Evolutionary conservation across 192 early-diverging fungal species (phyloP).

Genomic region (Coemansia sp.): DNA sequence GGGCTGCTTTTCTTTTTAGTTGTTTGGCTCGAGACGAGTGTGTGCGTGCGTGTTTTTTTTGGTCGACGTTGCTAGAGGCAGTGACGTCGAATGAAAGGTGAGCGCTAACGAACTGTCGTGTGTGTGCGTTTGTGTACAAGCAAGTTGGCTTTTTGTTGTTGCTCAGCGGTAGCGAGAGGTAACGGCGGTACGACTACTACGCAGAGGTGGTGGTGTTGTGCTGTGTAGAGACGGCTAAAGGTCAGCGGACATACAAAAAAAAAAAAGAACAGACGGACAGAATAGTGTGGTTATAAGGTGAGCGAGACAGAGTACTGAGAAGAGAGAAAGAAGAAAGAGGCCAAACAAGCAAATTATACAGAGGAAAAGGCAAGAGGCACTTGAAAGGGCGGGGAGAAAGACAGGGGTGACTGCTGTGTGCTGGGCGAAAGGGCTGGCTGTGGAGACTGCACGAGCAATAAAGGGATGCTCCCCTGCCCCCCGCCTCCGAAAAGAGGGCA

Average conservation of each 20-base stretch:
- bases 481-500: slow-evolving; percentile 4
- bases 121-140: neutral
- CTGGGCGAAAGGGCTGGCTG: neutral
- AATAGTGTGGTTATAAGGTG: slow-evolving; percentile 10
- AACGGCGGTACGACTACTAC: neutral
- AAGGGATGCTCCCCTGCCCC: slow-evolving; percentile 7
- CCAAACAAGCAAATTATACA: slow-evolving; percentile 5
- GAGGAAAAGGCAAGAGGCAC: slow-evolving; percentile 1
- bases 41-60: slow-evolving; percentile 8
- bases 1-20: neutral
- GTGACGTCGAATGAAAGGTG: neutral
- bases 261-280: neutral
- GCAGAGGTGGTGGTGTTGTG: neutral
- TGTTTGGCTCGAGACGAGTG: slow-evolving; percentile 10
- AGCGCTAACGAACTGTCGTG: neutral
- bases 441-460: slow-evolving; percentile 1
- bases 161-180: neutral
- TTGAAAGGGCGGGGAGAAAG: neutral
- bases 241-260: slow-evolving; percentile 8
- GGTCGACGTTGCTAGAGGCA: neutral
- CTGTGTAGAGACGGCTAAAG: slow-evolving; percentile 5
- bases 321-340: neutral
- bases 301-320: slow-evolving; percentile 2
- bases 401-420: slow-evolving; percentile 7
- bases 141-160: slow-evolving; percentile 3